A percentile compares a stretch with the other conserved stretches of the same genome.
These are phyloP conservation scores for Phytophthora ramorum DNA, from an alignment of 352 stramenopile species.

Conservation along the genomic window DNA sequence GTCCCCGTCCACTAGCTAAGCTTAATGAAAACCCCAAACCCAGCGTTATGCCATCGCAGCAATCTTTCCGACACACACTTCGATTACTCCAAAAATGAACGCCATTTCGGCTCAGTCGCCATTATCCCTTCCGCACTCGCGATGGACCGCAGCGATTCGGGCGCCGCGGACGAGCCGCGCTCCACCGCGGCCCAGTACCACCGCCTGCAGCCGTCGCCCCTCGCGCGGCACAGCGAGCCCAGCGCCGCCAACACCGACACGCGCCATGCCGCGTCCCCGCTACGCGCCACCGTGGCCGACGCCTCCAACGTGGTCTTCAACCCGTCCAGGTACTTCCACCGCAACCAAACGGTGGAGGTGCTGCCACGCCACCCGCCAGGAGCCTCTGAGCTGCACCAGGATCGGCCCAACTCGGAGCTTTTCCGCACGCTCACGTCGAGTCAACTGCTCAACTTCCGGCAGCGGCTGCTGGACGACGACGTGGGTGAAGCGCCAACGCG, in stretches of 20 bases:
- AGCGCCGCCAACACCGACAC: conserved; percentile 5
- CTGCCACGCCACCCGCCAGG: conserved; percentile 43
- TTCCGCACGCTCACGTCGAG: conserved; percentile 79
- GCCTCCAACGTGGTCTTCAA: conserved; percentile 21
- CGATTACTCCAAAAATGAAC: conserved; percentile 28
- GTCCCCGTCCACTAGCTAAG: background rate
- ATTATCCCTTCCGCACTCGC: conserved; percentile 8
- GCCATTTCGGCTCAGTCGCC: conserved; percentile 19
- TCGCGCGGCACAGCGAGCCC: conserved; percentile 17
- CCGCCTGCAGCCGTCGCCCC: conserved; percentile 30
- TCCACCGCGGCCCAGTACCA: conserved; percentile 32
- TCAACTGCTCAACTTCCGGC: conserved; percentile 63
- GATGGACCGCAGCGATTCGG: conserved; percentile 33
- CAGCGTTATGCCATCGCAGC: background rate
- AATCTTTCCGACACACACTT: conserved; percentile 12
- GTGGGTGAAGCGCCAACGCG: conserved; percentile 32
- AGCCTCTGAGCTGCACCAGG: conserved; percentile 42
- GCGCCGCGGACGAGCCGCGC: conserved; percentile 16
- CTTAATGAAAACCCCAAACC: too few relatives aligned
- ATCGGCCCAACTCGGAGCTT: conserved; percentile 63
- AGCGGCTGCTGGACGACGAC: conserved; percentile 63
- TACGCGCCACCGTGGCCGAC: conserved; percentile 18
- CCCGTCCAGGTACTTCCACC: conserved; percentile 56
- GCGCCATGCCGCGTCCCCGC: conserved; percentile 2
- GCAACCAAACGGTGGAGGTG: conserved; percentile 81